Conservation (phyloP, 2,329 filamentous ascomycete genomes). For the Colletotrichum sp. region DNA sequence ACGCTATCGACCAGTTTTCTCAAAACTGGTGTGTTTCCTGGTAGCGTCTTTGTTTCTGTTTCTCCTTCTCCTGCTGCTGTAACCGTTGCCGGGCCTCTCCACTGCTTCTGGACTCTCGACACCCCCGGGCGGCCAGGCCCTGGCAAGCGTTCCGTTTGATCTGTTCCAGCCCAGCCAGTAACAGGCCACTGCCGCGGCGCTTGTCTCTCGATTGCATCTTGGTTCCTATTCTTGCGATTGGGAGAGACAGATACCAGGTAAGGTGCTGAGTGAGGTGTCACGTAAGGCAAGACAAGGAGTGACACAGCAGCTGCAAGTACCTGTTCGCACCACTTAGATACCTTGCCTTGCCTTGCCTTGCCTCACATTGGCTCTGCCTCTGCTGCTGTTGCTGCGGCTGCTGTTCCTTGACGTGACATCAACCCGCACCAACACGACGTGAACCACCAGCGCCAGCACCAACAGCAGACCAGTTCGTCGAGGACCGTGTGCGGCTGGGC, state of each 20-base stretch:
- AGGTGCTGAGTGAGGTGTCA: background rate
- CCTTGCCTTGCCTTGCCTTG: background rate
- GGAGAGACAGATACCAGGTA: background rate
- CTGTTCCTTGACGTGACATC: background rate
- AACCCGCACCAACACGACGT: background rate
- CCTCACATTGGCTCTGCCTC: background rate
- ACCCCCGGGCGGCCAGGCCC: background rate
- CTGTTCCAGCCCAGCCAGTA: background rate
- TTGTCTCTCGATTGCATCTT: background rate
- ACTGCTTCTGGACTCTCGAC: background rate
- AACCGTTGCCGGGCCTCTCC: background rate
- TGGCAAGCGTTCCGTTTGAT: background rate
- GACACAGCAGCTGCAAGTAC: background rate
- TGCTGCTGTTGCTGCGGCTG: background rate
- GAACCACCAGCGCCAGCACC: background rate
- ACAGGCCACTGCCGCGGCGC: background rate
- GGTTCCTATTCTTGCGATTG: background rate
- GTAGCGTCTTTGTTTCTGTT: slow-evolving; percentile 13
- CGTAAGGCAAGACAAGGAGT: background rate
- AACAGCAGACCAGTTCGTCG: background rate
- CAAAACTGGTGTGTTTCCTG: background rate
- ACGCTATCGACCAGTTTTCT: background rate
- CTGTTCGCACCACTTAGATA: background rate
- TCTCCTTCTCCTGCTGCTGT: background rate
- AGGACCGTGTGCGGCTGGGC: background rate